Percentiles rank a stretch among this genome's conserved stretches.
Evolutionary conservation across 768 basidiomycete species (phyloP).

Genomic region (Lactifluus echinatus): DNA sequence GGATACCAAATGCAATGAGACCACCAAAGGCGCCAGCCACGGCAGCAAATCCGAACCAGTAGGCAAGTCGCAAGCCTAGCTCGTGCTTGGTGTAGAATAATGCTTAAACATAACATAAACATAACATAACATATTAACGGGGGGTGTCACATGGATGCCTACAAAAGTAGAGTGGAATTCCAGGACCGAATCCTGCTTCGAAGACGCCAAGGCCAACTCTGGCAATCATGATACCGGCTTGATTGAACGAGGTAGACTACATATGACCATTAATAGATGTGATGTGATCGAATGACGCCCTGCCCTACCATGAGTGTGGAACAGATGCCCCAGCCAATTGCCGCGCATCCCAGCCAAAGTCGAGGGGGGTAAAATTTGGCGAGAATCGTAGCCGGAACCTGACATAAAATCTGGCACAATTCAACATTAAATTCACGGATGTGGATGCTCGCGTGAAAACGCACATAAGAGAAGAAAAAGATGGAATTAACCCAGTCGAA

Average conservation of each 20-base stretch:
- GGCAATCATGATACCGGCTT: slow-evolving; percentile 47
- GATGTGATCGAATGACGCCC: too few species aligned
- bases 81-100: slow-evolving; percentile 72
- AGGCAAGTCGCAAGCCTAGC: slow-evolving; percentile 65
- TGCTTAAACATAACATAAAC: slow-evolving; percentile 32
- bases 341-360: slow-evolving; percentile 54
- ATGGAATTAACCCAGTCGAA: slow-evolving; percentile 73
- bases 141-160: not conserved
- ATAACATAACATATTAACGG: too few species aligned
- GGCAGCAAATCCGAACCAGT: slow-evolving; percentile 81
- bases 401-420: slow-evolving; percentile 48
- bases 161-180: slow-evolving; percentile 74
- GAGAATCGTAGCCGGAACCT: slow-evolving; percentile 54
- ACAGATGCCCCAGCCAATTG: slow-evolving; percentile 68
- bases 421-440: not conserved
- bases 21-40: slow-evolving; percentile 82
- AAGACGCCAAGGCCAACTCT: slow-evolving; percentile 65
- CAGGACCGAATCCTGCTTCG: slow-evolving; percentile 72
- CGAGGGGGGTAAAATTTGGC: slow-evolving; percentile 66
- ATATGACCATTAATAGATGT: too few species aligned
- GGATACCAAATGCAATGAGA: slow-evolving; percentile 73
- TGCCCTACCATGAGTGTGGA: slow-evolving; percentile 58
- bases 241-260: slow-evolving; percentile 56
- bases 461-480: slow-evolving; percentile 74
- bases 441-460: slow-evolving; percentile 18